A percentile compares a stretch with the other conserved stretches of the same genome.
phyloP scores from a whole-genome alignment of 345 rosid species.

The Combretum micranthum region DNA sequence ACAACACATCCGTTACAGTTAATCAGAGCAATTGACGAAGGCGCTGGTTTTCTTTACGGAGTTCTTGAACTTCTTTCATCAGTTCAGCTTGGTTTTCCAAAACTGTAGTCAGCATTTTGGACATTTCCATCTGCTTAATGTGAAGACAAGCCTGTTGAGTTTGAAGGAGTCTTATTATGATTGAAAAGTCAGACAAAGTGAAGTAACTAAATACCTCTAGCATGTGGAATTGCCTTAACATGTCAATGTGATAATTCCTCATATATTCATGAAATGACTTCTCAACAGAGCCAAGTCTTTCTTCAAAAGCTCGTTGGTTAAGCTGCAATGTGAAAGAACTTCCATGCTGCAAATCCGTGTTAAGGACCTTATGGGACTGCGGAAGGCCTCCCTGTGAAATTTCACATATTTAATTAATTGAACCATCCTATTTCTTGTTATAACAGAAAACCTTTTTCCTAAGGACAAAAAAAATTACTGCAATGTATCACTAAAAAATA shows the following conservation, averaged over 20 bases:
- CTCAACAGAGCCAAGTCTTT: constrained; percentile 76
- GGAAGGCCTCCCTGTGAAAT: constrained; percentile 60
- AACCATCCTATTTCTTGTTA: neutral
- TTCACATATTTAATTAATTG: constrained; percentile 10
- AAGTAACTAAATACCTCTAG: constrained; percentile 65
- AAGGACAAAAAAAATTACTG: too few species aligned
- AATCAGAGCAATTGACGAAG: constrained; percentile 69
- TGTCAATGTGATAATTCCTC: constrained; percentile 92
- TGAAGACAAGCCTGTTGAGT: neutral
- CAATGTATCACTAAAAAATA: too few species aligned
- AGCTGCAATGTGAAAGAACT: constrained; percentile 84
- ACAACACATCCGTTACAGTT: neutral
- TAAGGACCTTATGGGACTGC: constrained; percentile 35
- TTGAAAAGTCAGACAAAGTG: neutral
- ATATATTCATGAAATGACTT: constrained; percentile 81
- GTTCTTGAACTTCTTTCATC: constrained; percentile 65
- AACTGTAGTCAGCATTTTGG: constrained; percentile 51
- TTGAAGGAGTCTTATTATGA: neutral
- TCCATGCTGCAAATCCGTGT: constrained; percentile 59
- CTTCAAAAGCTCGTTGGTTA: constrained; percentile 78
- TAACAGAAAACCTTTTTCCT: too few species aligned
- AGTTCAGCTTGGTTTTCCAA: constrained; percentile 85
- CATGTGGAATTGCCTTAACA: constrained; percentile 88
- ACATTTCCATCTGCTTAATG: constrained; percentile 57
- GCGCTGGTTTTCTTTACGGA: constrained; percentile 75